Conservation (phyloP, 495 filamentous ascomycete species). For the Talaromyces wortmannii region DNA sequence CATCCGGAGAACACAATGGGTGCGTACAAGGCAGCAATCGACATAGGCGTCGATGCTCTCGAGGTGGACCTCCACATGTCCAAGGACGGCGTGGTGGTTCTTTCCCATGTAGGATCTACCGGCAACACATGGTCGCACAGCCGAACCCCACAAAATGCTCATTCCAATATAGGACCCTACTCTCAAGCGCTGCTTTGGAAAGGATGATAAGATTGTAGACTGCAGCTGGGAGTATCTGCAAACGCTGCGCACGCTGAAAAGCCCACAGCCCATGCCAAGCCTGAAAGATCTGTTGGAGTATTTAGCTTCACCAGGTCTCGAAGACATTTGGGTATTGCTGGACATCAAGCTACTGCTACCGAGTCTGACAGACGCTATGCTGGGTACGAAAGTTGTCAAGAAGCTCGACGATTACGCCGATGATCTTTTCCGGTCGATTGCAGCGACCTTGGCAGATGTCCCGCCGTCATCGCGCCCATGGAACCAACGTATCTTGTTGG, state of each 20-base stretch:
- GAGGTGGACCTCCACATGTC: conserved; percentile 85
- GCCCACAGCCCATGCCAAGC: conserved; percentile 65
- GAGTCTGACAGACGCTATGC: neutral
- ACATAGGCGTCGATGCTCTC: conserved; percentile 68
- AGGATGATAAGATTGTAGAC: conserved; percentile 60
- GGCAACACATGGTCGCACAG: neutral
- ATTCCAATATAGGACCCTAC: conserved; percentile 52
- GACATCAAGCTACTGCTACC: conserved; percentile 70
- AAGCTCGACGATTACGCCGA: conserved; percentile 62
- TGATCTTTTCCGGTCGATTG: conserved; percentile 57
- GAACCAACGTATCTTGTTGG: conserved; percentile 66
- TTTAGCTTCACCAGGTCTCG: conserved; percentile 51
- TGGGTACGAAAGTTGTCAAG: neutral
- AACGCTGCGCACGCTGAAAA: conserved; percentile 58
- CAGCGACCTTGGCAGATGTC: conserved; percentile 51
- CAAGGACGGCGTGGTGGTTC: conserved; percentile 74
- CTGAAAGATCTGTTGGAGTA: conserved; percentile 71
- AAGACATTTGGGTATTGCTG: conserved; percentile 72
- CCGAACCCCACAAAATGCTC: conserved; percentile 1
- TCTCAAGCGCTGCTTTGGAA: conserved; percentile 74
- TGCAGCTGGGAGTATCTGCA: conserved; percentile 68
- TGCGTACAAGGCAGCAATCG: conserved; percentile 66
- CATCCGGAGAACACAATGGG: conserved; percentile 83
- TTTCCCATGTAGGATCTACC: conserved; percentile 62
- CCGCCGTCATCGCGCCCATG: conserved; percentile 48